Evolutionary conservation across 2,329 filamentous ascomycete species (phyloP), one percentile per base, ranked within the genome.

Genomic region (Dryadomyces sulphureus): DNA sequence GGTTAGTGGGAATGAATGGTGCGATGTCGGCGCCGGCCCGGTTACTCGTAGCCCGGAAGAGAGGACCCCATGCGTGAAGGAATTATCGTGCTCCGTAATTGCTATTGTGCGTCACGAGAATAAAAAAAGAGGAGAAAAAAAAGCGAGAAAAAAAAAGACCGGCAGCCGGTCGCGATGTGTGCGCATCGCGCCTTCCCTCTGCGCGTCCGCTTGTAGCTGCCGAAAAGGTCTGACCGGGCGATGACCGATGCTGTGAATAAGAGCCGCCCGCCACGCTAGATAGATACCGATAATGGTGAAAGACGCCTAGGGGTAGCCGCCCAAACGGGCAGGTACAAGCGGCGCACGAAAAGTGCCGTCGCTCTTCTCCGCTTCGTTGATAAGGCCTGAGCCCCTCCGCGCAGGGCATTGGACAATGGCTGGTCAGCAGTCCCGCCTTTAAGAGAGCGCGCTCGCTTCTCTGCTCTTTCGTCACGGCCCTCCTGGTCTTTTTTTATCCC

Each of bases 151-250:
- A 32, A 7, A 32, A 7, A 32, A 32, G 16, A 7, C 4, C 11
- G 16, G 7, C 11, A 27, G 11, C 6, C 6, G 11, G 11, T 6
- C 25, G 6, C 25, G 25, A 27, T 6, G 11, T 6, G 25, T 14
- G 11, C 11, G 16, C 27, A 32, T n/a, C n/a, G n/a, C n/a, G n/a
- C n/a, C n/a, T n/a, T n/a, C n/a, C 27, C 27, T 7, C 11, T 32
- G 9, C 11, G 27, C 27, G 9, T 32, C 45, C 47, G 47, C 43
- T 35, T 46, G 43, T 20, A 45, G 24, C 43, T 48, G 16, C 47
- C 47, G n/a, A 19, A 48, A 45, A 22, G 36, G 19, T 24, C 34
- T 43, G 45, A 34, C n/a, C 44, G 36, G 45, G n/a, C n/a, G n/a
- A n/a, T n/a, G n/a, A n/a, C n/a, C n/a, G n/a, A n/a, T n/a, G n/a